These are phyloP conservation scores for Entomortierella beljakovae DNA, from an alignment of 192 early-diverging fungal genomes.

Conservation along the genomic window DNA sequence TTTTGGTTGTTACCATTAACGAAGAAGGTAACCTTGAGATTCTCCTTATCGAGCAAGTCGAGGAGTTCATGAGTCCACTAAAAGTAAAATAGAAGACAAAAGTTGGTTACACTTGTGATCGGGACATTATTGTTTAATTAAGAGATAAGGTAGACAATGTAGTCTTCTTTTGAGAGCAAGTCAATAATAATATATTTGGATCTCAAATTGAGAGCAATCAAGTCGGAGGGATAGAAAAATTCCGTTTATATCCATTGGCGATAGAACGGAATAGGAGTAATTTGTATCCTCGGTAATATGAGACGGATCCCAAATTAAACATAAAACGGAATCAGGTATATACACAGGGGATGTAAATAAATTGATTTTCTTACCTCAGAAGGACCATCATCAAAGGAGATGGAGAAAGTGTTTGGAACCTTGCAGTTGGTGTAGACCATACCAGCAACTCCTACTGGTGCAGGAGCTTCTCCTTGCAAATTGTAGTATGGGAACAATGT, in stretches of 20 bases:
- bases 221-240: not conserved
- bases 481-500: constrained; percentile 46
- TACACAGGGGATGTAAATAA: too few relatives aligned
- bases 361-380: constrained; percentile 30
- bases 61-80: constrained; percentile 63
- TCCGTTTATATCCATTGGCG: not conserved
- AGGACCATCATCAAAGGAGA: constrained; percentile 51
- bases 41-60: constrained; percentile 58
- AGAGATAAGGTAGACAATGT: not conserved
- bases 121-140: not conserved
- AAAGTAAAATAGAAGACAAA: not conserved
- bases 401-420: constrained; percentile 35
- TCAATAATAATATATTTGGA: too few relatives aligned
- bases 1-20: constrained; percentile 64
- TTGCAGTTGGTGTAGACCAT: constrained; percentile 49
- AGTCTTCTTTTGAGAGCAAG: too few relatives aligned
- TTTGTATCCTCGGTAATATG: not conserved
- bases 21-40: constrained; percentile 78
- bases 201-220: not conserved
- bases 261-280: not conserved
- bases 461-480: constrained; percentile 23
- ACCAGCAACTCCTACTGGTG: constrained; percentile 29
- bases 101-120: not conserved
- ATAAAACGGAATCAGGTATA: too few relatives aligned
- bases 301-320: not conserved